Percentiles rank a stretch among this genome's conserved stretches.
Evolutionary conservation across 441 rosid species (phyloP).

Genomic region (Erodium moschatum): DNA sequence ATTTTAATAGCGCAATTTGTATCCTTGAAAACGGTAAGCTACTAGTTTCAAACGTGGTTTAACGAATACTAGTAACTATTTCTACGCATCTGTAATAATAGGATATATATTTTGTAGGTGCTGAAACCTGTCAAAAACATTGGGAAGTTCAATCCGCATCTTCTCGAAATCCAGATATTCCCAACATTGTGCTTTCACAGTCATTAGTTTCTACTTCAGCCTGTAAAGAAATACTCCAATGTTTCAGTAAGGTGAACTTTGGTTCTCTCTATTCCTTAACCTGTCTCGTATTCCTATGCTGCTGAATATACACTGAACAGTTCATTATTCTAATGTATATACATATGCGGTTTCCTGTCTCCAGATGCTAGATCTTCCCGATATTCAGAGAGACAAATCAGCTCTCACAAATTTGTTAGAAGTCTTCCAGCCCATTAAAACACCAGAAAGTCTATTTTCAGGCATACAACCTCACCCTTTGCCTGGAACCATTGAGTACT

Average conservation of each 20-base stretch:
- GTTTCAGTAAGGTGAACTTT: slow-evolving; percentile 53
- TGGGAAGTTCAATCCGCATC: slow-evolving; percentile 52
- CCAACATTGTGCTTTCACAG: slow-evolving; percentile 35
- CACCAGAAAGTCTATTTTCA: slow-evolving; percentile 30
- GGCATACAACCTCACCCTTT: slow-evolving; percentile 38
- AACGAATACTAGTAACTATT: slow-evolving; percentile 9
- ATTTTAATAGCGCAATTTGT: slow-evolving; percentile 44
- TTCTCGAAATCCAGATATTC: slow-evolving; percentile 47
- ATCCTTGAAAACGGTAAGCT: slow-evolving; percentile 51
- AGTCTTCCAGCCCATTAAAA: slow-evolving; percentile 49
- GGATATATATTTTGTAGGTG: slow-evolving; percentile 35
- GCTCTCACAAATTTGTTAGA: slow-evolving; percentile 47
- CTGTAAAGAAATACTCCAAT: slow-evolving; percentile 54
- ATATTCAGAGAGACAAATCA: slow-evolving; percentile 38
- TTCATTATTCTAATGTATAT: not conserved
- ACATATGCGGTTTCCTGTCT: slow-evolving; percentile 17
- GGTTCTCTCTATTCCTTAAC: slow-evolving; percentile 2
- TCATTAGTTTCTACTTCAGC: slow-evolving; percentile 43
- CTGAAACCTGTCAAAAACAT: slow-evolving; percentile 49
- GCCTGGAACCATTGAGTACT: slow-evolving; percentile 53
- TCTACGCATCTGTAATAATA: slow-evolving; percentile 19
- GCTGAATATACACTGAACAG: not conserved
- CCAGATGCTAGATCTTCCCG: slow-evolving; percentile 57
- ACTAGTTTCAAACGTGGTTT: slow-evolving; percentile 15
- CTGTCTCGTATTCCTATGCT: not conserved